A percentile compares a stretch with the other conserved stretches of the same genome.
phyloP scores from a whole-genome alignment of 257 asterid species.

The Salvia hispanica region DNA sequence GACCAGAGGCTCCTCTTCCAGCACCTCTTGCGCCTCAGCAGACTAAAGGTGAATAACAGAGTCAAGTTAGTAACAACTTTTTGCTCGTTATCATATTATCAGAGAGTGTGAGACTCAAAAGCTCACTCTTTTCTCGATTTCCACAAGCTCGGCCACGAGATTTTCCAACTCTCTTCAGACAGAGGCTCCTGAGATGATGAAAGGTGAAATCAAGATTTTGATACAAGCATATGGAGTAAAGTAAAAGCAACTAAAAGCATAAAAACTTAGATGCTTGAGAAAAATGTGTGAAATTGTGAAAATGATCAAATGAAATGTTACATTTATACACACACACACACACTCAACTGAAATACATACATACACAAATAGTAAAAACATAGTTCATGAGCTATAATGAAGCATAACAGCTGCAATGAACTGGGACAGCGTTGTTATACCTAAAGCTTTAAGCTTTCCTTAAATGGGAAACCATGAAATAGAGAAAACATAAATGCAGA shows the following conservation, averaged over 20 bases:
- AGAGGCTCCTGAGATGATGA: slow-evolving; percentile 21
- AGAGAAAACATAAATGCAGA: neutral
- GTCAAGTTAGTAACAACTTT: neutral
- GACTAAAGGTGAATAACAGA: slow-evolving; percentile 47
- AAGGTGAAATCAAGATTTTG: neutral
- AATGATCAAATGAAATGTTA: neutral
- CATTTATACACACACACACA: neutral
- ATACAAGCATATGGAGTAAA: neutral
- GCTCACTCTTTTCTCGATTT: slow-evolving; percentile 28
- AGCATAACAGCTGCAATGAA: neutral
- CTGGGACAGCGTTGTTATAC: neutral
- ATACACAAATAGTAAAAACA: neutral
- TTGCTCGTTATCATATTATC: neutral
- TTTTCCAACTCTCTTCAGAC: slow-evolving; percentile 28
- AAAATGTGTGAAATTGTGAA: neutral
- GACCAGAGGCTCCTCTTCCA: slow-evolving; percentile 79
- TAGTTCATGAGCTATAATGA: neutral
- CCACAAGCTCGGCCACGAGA: slow-evolving; percentile 26
- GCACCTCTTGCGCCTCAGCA: slow-evolving; percentile 85
- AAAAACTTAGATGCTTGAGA: neutral
- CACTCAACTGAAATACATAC: neutral
- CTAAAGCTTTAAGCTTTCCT: neutral
- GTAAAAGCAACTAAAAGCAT: neutral
- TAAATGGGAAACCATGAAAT: neutral
- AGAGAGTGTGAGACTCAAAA: neutral